These are phyloP conservation scores for Penicillium decumbens DNA, from an alignment of 2,329 filamentous ascomycete species.

Conservation along the genomic window DNA sequence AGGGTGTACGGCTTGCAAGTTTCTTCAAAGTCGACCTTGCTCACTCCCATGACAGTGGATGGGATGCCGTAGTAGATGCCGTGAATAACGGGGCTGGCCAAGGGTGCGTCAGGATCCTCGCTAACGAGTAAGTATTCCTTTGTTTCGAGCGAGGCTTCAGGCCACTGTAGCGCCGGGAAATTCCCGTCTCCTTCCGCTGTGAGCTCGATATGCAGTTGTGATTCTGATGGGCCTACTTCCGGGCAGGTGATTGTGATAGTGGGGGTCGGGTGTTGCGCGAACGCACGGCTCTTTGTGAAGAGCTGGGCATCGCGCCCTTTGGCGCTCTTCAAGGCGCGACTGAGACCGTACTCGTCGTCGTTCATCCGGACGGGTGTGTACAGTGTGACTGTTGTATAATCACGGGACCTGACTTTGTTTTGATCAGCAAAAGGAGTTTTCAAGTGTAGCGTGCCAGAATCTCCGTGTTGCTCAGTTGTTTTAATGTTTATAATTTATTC, in stretches of 20 bases:
- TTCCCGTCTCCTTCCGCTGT: slow-evolving; percentile 38
- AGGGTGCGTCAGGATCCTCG: slow-evolving; percentile 48
- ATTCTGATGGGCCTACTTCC: slow-evolving; percentile 24
- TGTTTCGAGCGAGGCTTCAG: slow-evolving; percentile 28
- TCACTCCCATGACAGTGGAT: slow-evolving; percentile 31
- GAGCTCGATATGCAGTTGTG: slow-evolving; percentile 36
- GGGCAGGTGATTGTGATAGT: slow-evolving; percentile 22
- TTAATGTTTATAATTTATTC: background rate
- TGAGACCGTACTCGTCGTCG: slow-evolving; percentile 18
- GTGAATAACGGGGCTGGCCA: slow-evolving; percentile 46
- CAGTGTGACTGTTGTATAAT: no score
- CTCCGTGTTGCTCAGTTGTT: background rate
- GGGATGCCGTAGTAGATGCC: slow-evolving; percentile 45
- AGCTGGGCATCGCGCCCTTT: slow-evolving; percentile 23
- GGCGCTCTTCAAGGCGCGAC: slow-evolving; percentile 14
- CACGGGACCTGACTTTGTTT: no score
- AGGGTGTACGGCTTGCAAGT: slow-evolving; percentile 21
- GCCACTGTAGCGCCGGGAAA: slow-evolving; percentile 44
- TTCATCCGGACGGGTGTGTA: slow-evolving; percentile 9
- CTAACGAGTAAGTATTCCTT: no score
- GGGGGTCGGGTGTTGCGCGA: slow-evolving; percentile 15
- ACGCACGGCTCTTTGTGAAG: slow-evolving; percentile 26
- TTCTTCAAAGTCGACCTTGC: slow-evolving; percentile 38
- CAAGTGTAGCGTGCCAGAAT: no score
- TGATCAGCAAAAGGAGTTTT: no score